A percentile compares a stretch with the other conserved stretches of the same genome.
Conservation (phyloP, 768 basidiomycete species). For the Xerocomellus intermedius region DNA sequence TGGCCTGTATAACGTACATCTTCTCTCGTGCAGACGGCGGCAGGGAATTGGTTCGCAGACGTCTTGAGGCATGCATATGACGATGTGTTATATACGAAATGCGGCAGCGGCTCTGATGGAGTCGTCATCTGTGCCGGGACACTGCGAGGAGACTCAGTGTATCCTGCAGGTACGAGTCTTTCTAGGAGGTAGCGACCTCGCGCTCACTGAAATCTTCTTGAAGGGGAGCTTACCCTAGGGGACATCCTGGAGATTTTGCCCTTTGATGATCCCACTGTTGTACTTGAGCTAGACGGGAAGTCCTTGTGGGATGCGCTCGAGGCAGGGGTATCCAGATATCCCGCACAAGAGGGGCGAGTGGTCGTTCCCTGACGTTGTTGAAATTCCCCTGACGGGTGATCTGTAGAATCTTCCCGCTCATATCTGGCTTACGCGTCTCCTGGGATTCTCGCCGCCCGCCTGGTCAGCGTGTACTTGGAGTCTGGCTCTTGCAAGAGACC, state of each 20-base stretch:
- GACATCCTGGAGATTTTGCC: slow-evolving; percentile 87
- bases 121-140: slow-evolving; percentile 86
- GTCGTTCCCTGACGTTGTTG: background rate
- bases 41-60: slow-evolving; percentile 83
- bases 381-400: background rate
- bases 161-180: slow-evolving; percentile 63
- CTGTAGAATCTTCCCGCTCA: background rate
- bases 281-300: slow-evolving; percentile 73
- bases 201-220: slow-evolving; percentile 1
- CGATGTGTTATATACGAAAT: slow-evolving; percentile 57
- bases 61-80: slow-evolving; percentile 80
- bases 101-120: slow-evolving; percentile 66
- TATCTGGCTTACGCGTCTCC: background rate
- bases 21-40: slow-evolving; percentile 48
- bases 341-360: slow-evolving; percentile 77
- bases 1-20: background rate
- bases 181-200: background rate
- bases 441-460: background rate
- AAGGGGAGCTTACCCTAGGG: slow-evolving; percentile 75
- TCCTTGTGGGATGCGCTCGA: slow-evolving; percentile 80
- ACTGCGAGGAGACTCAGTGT: slow-evolving; percentile 78
- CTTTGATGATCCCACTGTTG: slow-evolving; percentile 80
- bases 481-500: background rate
- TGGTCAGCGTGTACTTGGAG: background rate
- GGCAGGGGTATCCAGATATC: background rate